A percentile compares a stretch with the other conserved stretches of the same genome.
These are phyloP conservation scores for Inonotus hispidus DNA, from an alignment of 1,284 basidiomycete species.

Conservation along the genomic window DNA sequence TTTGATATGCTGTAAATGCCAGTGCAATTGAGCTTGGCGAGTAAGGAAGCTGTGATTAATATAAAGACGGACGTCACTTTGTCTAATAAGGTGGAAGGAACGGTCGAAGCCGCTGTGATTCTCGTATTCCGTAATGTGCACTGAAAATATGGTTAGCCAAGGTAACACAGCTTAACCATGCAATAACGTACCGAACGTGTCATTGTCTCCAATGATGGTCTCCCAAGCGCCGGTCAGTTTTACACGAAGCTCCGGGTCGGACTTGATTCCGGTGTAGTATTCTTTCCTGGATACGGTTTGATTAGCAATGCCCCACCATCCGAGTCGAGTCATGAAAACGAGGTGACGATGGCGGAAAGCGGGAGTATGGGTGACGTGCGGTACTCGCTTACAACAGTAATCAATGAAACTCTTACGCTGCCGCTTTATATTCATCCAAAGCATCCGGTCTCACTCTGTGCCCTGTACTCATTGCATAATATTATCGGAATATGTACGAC, in stretches of 20 bases:
- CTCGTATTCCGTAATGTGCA: constrained; percentile 85
- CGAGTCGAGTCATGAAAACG: not conserved
- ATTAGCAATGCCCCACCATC: not conserved
- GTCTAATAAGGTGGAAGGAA: constrained; percentile 51
- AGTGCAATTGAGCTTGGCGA: not conserved
- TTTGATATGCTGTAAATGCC: constrained; percentile 47
- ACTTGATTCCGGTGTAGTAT: constrained; percentile 76
- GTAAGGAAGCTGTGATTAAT: not conserved
- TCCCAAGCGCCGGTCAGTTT: constrained; percentile 93
- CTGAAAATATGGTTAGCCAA: constrained; percentile 28
- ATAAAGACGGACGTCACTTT: constrained; percentile 46
- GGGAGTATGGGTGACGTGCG: not conserved
- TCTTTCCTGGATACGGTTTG: constrained; percentile 47
- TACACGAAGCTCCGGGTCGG: constrained; percentile 67
- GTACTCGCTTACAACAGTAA: not conserved
- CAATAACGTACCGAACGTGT: constrained; percentile 61
- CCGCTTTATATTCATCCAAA: constrained; percentile 76
- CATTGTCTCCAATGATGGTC: constrained; percentile 79
- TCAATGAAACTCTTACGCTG: constrained; percentile 59
- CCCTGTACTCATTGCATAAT: constrained; percentile 37
- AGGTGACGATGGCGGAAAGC: not conserved
- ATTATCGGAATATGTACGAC: not conserved
- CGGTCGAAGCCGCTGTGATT: constrained; percentile 83
- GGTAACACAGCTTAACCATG: not conserved
- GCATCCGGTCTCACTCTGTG: constrained; percentile 81